phyloP scores from a whole-genome alignment of 805 yeast species.

The Tetrapisispora iriomotensis region DNA sequence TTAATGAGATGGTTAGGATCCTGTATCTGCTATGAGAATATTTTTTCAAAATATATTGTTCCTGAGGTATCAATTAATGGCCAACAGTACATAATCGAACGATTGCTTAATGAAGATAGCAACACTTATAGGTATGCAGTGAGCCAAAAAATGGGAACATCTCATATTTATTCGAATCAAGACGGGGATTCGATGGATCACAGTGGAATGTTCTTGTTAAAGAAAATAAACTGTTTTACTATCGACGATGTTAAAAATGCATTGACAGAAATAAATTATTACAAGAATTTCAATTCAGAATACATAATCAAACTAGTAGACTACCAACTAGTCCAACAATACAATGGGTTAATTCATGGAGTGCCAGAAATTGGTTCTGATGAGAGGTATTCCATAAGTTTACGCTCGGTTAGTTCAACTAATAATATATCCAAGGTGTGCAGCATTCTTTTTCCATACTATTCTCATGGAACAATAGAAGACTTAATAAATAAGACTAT shows the following conservation, averaged over 20 bases:
- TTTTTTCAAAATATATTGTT: constrained; percentile 34
- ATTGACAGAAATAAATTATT: constrained; percentile 66
- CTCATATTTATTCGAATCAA: too few relatives aligned
- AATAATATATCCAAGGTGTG: constrained; percentile 37
- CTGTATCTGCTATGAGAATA: not conserved
- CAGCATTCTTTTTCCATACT: constrained; percentile 72
- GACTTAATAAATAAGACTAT: constrained; percentile 63
- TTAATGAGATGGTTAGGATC: not conserved
- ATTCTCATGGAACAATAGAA: constrained; percentile 63
- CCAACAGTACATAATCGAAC: constrained; percentile 49
- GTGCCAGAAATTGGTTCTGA: not conserved
- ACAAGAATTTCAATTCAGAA: constrained; percentile 59
- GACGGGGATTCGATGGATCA: not conserved
- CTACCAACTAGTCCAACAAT: constrained; percentile 1
- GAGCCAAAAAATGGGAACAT: too few relatives aligned
- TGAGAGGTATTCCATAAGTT: not conserved
- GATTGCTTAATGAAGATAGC: constrained; percentile 84
- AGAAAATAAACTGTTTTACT: constrained; percentile 71
- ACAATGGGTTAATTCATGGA: not conserved
- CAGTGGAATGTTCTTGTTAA: constrained; percentile 55
- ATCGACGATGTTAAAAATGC: constrained; percentile 70
- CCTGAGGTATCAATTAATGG: constrained; percentile 46
- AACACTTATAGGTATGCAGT: constrained; percentile 73
- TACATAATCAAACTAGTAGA: constrained; percentile 51
- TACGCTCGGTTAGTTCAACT: not conserved